Percentiles rank a stretch among this genome's conserved stretches.
These are phyloP conservation scores for Liriodendron chinense DNA, from an alignment of 164 flowering plant genomes.

Conservation along the genomic window DNA sequence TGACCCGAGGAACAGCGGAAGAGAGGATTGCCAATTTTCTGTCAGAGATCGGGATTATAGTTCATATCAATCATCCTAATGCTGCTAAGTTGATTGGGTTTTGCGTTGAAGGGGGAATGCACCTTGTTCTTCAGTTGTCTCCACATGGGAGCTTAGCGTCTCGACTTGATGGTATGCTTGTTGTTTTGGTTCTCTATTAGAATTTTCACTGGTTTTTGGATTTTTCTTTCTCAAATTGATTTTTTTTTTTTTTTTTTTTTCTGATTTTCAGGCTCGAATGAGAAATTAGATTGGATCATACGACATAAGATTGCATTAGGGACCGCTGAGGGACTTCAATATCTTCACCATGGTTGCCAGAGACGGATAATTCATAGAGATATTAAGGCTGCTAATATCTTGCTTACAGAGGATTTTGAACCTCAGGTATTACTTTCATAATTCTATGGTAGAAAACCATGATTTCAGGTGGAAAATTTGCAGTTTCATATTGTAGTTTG, in stretches of 20 bases:
- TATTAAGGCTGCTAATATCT: slow-evolving; percentile 78
- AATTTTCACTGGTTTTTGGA: neutral
- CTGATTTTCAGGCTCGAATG: slow-evolving; percentile 45
- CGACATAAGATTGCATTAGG: slow-evolving; percentile 79
- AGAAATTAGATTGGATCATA: slow-evolving; percentile 51
- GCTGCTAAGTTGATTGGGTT: slow-evolving; percentile 82
- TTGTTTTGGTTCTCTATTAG: neutral
- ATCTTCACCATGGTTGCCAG: slow-evolving; percentile 86
- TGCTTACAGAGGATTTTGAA: slow-evolving; percentile 80
- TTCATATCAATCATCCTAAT: slow-evolving; percentile 86
- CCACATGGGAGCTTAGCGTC: slow-evolving; percentile 86
- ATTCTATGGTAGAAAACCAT: neutral
- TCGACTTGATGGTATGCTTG: slow-evolving; percentile 62
- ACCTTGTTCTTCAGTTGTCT: slow-evolving; percentile 84
- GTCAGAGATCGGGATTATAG: slow-evolving; percentile 91
- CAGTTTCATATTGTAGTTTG: no score
- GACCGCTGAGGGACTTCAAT: slow-evolving; percentile 69
- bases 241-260: neutral
- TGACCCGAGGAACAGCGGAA: slow-evolving; percentile 68
- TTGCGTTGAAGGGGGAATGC: slow-evolving; percentile 95
- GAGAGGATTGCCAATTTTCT: slow-evolving; percentile 73
- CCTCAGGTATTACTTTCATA: slow-evolving; percentile 55
- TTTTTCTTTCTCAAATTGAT: slow-evolving; percentile 11
- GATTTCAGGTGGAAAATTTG: no score
- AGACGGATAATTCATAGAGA: slow-evolving; percentile 89